Evolutionary conservation across 306 rosid species (phyloP), one percentile per base, ranked within the genome.

Genomic region (Pueraria montana): DNA sequence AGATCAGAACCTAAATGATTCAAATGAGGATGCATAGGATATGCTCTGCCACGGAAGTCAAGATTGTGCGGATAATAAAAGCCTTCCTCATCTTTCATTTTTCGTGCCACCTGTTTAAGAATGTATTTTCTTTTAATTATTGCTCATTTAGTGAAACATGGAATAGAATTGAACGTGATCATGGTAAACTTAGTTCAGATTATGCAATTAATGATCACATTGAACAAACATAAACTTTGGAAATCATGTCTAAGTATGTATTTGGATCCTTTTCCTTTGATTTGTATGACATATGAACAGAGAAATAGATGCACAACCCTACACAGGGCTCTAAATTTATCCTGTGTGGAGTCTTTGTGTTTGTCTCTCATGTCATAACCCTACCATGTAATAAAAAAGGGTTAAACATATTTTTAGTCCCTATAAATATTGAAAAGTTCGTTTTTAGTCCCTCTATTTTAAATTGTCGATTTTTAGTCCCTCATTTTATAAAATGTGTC

Each of bases 21-120:
- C 82, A 92, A 82, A 89, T 94, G 95, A 36, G 98, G 93, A 85
- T 94, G 98, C 98, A 94, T 94, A 34, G 98, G 98, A 79, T 94
- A 94, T 63, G 98, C 98, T 86, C 97, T 87, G 58, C 98, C 98
- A 46, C 98, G 93, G 67, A 94, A 94, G 83, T 94, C 98, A 83
- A 94, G 91, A 90, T 92, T 94, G 86, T 94, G 98, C 14, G 98
- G 98, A 81, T 94, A 92, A 78, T 94, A 94, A 86, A 94, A 94
- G 56, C 98, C 89, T 61, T 94, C 98, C 83, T 90, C 98, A 0
- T 94, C 92, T 80, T 86, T 94, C 95, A 94, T 89, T 82, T 82
- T 92, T 79, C 87, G 88, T 48, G 98, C 98, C 85, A 94, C 98
- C 98, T 94, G 84, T 80, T 71, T 77, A 75, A 85, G 48, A 76